Evolutionary conservation across 176 grass and related monocot species (phyloP), one percentile per base, ranked within the genome.

Genomic region (Leersia perrieri): DNA sequence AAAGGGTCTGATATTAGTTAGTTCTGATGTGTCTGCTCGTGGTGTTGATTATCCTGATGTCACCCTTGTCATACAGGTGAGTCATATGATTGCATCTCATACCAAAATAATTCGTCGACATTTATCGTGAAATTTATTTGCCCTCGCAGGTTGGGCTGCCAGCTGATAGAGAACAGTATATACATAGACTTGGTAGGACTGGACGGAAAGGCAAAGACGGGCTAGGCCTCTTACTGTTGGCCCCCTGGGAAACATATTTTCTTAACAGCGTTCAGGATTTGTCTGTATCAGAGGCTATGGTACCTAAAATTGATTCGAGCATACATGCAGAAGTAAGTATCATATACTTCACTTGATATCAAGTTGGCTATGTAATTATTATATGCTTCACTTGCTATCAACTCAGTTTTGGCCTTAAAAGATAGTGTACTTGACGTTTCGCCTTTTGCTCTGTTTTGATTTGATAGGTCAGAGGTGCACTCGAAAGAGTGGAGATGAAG

Each of bases 41-140:
- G 95, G 92, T 26, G 88, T 98, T 77, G 95, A 98, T 85, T 98
- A 98, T 73, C 95, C 92, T 18, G 90, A 98, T 90, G 96, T 95
- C 76, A 91, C 88, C 23, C 84, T 98, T 89, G 92, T 98, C 47
- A 53, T 93, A 70, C 96, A 98, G 88, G 92, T 94, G 49, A 51
- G 78, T 49, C 66, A 7, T 23, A 27, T 60, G 60, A 22, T 71
- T 61, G 1, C 55, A 15, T 63, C 22, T 70, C 27, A 74, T 22
- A 64, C 11, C 30, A 44, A 70, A 74, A 28, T 22, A n/a, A 58
- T 13, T 28, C 1, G 8, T 45, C 1, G 60, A 31, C 62, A 55
- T 80, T 84, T 41, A 20, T 69, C 3, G 6, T 29, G 38, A 84
- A 75, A 23, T 31, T 67, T 60, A 76, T 86, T 67, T 81, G 25